Evolutionary conservation across 2,329 filamentous ascomycete genomes (phyloP).

Genomic region (Xylaria sp.): DNA sequence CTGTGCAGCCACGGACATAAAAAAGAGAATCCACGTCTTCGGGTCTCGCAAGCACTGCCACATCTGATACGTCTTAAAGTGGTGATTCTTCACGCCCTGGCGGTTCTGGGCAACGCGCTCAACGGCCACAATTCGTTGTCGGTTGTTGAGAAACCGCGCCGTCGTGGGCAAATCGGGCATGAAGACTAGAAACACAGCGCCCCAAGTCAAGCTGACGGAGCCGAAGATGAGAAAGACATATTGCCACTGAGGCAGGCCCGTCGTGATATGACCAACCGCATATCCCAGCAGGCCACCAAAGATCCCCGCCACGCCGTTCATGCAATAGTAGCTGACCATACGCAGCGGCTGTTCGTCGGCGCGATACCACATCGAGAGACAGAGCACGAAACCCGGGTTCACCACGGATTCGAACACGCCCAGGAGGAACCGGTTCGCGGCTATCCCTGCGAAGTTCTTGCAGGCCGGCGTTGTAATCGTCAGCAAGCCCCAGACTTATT

Average conservation of each 20-base stretch:
- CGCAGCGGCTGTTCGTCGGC: constrained; percentile 38
- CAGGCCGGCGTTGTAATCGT: constrained; percentile 39
- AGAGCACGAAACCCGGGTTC: constrained; percentile 38
- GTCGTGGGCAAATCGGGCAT: constrained; percentile 40
- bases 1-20: constrained; percentile 59
- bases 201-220: constrained; percentile 36
- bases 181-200: constrained; percentile 32
- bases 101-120: constrained; percentile 38
- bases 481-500: constrained; percentile 37
- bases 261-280: constrained; percentile 39
- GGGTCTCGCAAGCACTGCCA: constrained; percentile 55
- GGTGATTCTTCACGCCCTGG: constrained; percentile 40
- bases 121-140: constrained; percentile 35
- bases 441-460: constrained; percentile 37
- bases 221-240: constrained; percentile 41
- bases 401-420: constrained; percentile 39
- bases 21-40: constrained; percentile 63
- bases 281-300: constrained; percentile 40
- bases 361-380: constrained; percentile 37
- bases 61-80: constrained; percentile 55
- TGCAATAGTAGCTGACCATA: constrained; percentile 37
- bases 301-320: constrained; percentile 39
- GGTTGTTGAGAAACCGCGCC: constrained; percentile 35
- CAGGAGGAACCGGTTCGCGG: constrained; percentile 38
- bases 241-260: constrained; percentile 40